A percentile compares a stretch with the other conserved stretches of the same genome.
phyloP scores from a whole-genome alignment of 306 rosid species.

The Comarum palustre region DNA sequence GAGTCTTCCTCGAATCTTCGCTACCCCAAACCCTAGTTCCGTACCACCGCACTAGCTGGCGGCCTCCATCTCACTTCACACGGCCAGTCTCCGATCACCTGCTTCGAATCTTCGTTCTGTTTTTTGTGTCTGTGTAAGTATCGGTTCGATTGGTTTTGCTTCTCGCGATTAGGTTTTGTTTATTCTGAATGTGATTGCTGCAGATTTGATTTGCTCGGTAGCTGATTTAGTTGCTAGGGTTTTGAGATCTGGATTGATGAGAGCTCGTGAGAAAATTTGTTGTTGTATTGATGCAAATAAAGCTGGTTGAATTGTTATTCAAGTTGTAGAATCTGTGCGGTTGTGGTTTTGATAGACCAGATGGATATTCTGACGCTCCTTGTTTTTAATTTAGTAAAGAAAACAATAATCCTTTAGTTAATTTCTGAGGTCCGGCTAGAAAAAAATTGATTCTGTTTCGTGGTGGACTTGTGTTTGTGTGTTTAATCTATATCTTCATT shows the following conservation, averaged over 20 bases:
- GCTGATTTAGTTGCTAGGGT: constrained; percentile 13
- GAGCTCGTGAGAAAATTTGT: too few species aligned
- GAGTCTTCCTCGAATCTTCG: not conserved
- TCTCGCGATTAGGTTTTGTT: not conserved
- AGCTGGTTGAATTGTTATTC: not conserved
- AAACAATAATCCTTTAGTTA: not conserved
- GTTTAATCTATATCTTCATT: not conserved
- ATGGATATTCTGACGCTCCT: not conserved
- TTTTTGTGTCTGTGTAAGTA: not conserved
- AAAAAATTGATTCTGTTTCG: not conserved
- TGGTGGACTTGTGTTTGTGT: not conserved
- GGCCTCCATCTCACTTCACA: constrained; percentile 1
- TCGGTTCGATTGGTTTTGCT: not conserved
- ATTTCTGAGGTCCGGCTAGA: not conserved
- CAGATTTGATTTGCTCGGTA: not conserved
- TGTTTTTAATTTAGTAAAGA: not conserved
- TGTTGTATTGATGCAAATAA: not conserved
- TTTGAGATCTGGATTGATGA: constrained; percentile 10
- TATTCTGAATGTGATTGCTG: not conserved
- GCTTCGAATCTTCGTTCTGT: not conserved
- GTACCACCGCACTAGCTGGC: not conserved
- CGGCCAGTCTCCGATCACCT: constrained; percentile 9
- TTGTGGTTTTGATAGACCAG: not conserved
- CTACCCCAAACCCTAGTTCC: constrained; percentile 9
- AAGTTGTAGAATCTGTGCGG: not conserved